phyloP scores from a whole-genome alignment of 2,329 filamentous ascomycete species.

The Alternaria triticina region DNA sequence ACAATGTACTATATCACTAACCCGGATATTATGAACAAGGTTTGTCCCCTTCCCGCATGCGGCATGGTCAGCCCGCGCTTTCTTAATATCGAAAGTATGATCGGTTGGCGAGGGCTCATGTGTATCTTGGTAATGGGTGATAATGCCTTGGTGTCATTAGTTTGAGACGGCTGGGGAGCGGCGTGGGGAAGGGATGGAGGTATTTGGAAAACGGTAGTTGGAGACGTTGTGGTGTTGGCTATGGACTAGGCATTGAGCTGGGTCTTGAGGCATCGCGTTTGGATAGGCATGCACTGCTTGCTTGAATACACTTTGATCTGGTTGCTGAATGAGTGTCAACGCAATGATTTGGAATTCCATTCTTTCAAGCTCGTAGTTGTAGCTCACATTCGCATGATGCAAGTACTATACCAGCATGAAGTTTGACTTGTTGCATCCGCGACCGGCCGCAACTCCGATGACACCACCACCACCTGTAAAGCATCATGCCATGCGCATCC shows the following conservation, averaged over 20 bases:
- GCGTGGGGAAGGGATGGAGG: not conserved
- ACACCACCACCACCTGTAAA: not conserved
- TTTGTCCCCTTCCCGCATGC: constrained; percentile 10
- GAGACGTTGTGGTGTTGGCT: not conserved
- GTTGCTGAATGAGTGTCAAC: not conserved
- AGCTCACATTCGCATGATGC: not conserved
- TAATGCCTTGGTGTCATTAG: constrained; percentile 3
- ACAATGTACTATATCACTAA: constrained; percentile 17
- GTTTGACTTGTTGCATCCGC: not conserved
- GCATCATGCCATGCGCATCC: not conserved
- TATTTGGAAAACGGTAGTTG: not conserved
- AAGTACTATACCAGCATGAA: not conserved
- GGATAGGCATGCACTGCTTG: not conserved
- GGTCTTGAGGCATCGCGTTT: not conserved
- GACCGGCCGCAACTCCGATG: not conserved
- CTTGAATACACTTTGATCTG: not conserved
- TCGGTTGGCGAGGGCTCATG: constrained; percentile 6
- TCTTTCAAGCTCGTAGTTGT: not conserved
- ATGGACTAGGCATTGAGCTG: not conserved
- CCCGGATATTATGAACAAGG: constrained; percentile 37
- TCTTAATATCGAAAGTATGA: constrained; percentile 20
- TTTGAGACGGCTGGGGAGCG: not conserved
- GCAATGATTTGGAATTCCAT: not conserved
- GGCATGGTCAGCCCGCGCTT: constrained; percentile 5
- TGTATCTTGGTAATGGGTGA: constrained; percentile 15